Evolutionary conservation across 441 rosid genomes (phyloP).

Genomic region (Pelargonium cotyledonis): DNA sequence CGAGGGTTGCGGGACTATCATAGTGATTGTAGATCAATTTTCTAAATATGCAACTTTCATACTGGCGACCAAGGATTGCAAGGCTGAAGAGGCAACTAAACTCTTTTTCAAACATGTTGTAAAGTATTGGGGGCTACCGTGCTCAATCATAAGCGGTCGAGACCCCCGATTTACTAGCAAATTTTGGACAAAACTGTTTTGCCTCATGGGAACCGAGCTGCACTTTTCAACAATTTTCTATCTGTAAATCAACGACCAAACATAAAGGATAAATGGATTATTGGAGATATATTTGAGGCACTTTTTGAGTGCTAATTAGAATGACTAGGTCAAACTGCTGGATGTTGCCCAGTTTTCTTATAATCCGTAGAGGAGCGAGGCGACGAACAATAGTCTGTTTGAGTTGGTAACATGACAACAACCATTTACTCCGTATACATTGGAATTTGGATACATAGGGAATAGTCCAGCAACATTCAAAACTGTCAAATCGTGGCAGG

Average conservation of each 20-base stretch:
- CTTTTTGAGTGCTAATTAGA: not conserved
- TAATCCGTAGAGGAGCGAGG: too few relatives aligned
- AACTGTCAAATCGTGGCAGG: too few relatives aligned
- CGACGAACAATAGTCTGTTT: not conserved
- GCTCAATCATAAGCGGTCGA: not conserved
- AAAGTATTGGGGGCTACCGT: not conserved
- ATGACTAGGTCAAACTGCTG: not conserved
- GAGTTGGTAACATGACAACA: not conserved
- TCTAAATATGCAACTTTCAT: slow-evolving; percentile 1
- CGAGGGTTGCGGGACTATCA: too few relatives aligned
- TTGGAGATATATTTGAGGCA: slow-evolving; percentile 1
- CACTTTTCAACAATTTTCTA: not conserved
- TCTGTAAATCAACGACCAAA: not conserved
- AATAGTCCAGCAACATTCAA: too few relatives aligned
- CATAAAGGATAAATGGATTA: not conserved
- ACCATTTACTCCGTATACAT: not conserved
- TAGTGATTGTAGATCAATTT: too few relatives aligned
- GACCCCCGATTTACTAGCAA: too few relatives aligned
- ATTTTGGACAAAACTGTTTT: not conserved
- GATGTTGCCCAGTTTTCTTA: not conserved
- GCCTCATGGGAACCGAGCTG: not conserved
- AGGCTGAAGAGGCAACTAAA: not conserved
- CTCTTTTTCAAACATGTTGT: not conserved
- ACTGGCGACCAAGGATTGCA: not conserved
- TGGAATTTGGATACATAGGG: too few relatives aligned